Conservation (phyloP, 441 rosid species). For the Arabidopsis hybrid region DNA sequence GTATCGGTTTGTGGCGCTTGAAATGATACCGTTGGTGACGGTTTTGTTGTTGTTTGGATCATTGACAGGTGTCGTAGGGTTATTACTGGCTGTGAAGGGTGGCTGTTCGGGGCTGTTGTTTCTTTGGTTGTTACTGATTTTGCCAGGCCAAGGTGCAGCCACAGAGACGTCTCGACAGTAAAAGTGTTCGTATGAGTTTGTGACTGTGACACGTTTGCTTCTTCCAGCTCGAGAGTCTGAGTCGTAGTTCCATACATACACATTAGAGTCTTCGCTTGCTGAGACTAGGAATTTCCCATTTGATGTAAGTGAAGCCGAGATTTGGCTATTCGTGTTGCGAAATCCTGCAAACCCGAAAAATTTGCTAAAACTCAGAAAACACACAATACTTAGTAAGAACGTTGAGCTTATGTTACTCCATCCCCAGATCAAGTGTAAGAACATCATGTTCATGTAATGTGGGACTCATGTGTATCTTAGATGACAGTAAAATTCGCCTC, state of each 20-base stretch:
- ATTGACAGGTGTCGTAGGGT: slow-evolving; percentile 91
- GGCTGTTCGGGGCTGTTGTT: slow-evolving; percentile 23
- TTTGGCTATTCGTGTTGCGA: slow-evolving; percentile 91
- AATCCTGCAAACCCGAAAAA: slow-evolving; percentile 61
- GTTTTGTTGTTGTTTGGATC: slow-evolving; percentile 52
- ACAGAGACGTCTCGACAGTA: slow-evolving; percentile 89
- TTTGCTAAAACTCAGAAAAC: slow-evolving; percentile 31
- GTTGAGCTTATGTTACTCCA: neutral
- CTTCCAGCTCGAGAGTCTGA: slow-evolving; percentile 77
- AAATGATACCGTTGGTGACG: slow-evolving; percentile 77
- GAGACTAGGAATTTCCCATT: slow-evolving; percentile 86
- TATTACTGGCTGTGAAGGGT: slow-evolving; percentile 65
- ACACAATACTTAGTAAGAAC: neutral
- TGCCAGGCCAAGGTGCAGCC: slow-evolving; percentile 97
- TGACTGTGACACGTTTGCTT: slow-evolving; percentile 72
- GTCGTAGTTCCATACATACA: slow-evolving; percentile 94
- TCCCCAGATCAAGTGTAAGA: neutral
- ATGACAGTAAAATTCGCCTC: neutral
- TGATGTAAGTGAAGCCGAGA: slow-evolving; percentile 84
- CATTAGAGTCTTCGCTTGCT: slow-evolving; percentile 96
- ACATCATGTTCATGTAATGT: neutral
- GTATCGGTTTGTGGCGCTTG: slow-evolving; percentile 83
- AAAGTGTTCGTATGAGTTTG: slow-evolving; percentile 84
- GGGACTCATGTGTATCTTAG: neutral
- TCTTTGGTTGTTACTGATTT: slow-evolving; percentile 26